phyloP scores from a whole-genome alignment of 345 rosid species.

The Eucalyptus tenuipes region DNA sequence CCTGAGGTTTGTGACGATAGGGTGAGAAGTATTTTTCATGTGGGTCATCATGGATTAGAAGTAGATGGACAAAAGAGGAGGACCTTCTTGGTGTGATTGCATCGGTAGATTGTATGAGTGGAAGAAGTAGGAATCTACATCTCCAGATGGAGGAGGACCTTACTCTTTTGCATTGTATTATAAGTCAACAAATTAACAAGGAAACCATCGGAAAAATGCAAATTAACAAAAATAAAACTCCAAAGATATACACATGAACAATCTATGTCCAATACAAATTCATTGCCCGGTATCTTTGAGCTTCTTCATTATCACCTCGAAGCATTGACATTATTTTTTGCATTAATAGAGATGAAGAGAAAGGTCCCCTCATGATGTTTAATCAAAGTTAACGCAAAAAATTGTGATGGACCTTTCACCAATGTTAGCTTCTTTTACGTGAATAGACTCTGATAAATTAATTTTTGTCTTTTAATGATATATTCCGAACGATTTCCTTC shows the following conservation, averaged over 20 bases:
- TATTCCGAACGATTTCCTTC: neutral
- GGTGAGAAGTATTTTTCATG: slow-evolving; percentile 17
- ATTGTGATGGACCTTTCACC: neutral
- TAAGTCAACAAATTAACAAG: slow-evolving; percentile 3
- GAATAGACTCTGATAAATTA: neutral
- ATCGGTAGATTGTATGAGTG: slow-evolving; percentile 19
- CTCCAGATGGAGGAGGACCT: slow-evolving; percentile 36
- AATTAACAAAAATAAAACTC: neutral
- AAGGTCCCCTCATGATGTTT: neutral
- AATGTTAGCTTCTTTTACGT: neutral
- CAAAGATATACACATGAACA: neutral
- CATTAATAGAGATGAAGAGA: neutral
- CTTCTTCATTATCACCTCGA: neutral
- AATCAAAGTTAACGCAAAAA: neutral
- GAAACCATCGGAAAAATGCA: neutral
- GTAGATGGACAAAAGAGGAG: slow-evolving; percentile 26
- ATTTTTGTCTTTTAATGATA: neutral
- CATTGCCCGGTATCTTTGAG: neutral
- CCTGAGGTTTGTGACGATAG: slow-evolving; percentile 37
- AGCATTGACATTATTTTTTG: neutral
- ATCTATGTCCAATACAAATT: neutral
- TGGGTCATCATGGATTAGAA: slow-evolving; percentile 8
- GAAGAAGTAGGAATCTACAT: slow-evolving; percentile 31
- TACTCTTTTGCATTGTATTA: slow-evolving; percentile 17
- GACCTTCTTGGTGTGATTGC: slow-evolving; percentile 28